Conservation (phyloP, 768 basidiomycete species). For the Naganishia vaughanmartiniae region DNA sequence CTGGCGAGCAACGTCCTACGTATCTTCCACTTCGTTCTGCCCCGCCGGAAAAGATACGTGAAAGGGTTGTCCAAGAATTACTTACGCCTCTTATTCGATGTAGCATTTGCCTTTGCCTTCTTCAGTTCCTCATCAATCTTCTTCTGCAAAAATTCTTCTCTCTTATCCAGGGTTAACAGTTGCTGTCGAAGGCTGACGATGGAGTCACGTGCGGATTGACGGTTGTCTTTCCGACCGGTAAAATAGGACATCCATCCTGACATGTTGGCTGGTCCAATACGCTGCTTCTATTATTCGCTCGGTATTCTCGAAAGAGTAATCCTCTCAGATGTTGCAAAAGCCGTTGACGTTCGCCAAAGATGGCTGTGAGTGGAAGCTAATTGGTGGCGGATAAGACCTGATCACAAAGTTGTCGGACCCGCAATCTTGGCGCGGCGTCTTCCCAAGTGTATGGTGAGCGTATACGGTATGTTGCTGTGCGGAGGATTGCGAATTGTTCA, state of each 20-base stretch:
- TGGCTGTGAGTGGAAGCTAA: neutral
- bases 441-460: neutral
- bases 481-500: neutral
- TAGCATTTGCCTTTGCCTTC: conserved; percentile 89
- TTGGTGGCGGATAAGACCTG: conserved; percentile 1
- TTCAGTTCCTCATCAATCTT: conserved; percentile 91
- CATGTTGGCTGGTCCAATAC: conserved; percentile 48
- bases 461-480: neutral
- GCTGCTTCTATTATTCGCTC: neutral
- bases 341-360: neutral
- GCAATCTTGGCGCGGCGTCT: neutral
- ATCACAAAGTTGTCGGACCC: neutral
- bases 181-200: conserved; percentile 91
- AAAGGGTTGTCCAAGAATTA: conserved; percentile 29
- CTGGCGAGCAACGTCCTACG: neutral
- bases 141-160: conserved; percentile 93
- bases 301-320: too few species aligned
- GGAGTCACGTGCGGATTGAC: conserved; percentile 81
- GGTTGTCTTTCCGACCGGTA: conserved; percentile 67
- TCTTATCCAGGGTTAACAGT: conserved; percentile 97
- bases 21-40: neutral
- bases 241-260: conserved; percentile 78
- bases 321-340: neutral
- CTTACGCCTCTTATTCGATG: conserved; percentile 88
- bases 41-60: neutral